Base-by-base conservation (phyloP, 2,329 filamentous ascomycete genomes). In the Trematosphaeria pertusa region DNA sequence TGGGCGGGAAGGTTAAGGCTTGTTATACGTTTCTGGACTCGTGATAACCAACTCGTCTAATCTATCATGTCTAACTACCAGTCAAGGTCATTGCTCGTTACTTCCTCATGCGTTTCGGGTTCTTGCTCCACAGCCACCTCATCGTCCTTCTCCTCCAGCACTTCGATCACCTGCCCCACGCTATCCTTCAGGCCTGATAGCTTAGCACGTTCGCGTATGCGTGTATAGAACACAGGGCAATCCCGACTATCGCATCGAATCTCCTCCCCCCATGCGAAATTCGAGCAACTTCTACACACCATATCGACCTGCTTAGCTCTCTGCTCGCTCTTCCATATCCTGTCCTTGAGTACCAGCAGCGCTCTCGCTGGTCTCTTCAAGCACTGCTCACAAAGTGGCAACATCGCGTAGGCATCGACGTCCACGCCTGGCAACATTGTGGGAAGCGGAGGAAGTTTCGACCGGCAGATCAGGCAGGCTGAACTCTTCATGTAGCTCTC, bases 201-300 rank as follows among this genome's bases (percentile, higher is more conserved):
- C 33, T 43, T 61, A 11, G 62, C 54, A n/a, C 46, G 50, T 39
- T 89, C 85, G 69, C 85, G 87, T 42, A 84, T 80, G 11, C 90
- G 75, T 22, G 86, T 86, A 73, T 96, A 97, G 59, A 96, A 97
- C 0, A 96, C 90, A 0, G 92, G 88, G 66, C 94, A 99, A 72
- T 96, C 93, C 68, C 89, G 85, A 69, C 89, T 96, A 65, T 96
- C 91, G 66, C 94, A 99, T 31, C 73, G 79, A n/a, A 97, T 86
- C 24, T 88, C 84, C 28, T 97, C 93, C 2, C 84, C 76, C 54
- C 85, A 87, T 3, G 87, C 79, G 14, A 92, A 67, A 0, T 85
- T 86, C 30, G 90, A 86, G 70, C 94, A 99, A 60, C 83, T 88
- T 50, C 87, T 84, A 71, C 94, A 99, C 7, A 96, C 76, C 38